These are phyloP conservation scores for Ophioceras dolichostomum DNA, from an alignment of 2,329 filamentous ascomycete species.

Conservation along the genomic window DNA sequence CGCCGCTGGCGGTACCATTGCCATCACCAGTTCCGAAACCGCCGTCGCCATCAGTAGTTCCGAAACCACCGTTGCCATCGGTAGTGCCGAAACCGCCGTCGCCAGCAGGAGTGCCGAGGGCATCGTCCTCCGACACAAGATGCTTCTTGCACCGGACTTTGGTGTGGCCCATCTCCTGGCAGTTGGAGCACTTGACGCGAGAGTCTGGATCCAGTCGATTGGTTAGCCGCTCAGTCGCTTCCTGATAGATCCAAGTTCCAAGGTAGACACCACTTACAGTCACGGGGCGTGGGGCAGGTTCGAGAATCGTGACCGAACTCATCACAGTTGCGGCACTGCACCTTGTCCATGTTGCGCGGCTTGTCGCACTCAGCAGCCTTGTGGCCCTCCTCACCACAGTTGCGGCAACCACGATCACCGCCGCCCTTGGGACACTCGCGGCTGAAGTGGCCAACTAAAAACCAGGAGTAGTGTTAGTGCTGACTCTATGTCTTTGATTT, in stretches of 20 bases:
- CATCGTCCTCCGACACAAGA: slow-evolving; percentile 13
- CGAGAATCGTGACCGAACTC: slow-evolving; percentile 32
- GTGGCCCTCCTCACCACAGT: slow-evolving; percentile 54
- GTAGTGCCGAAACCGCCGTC: slow-evolving; percentile 4
- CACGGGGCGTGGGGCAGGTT: slow-evolving; percentile 42
- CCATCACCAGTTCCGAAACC: slow-evolving; percentile 1
- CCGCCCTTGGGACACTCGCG: slow-evolving; percentile 52
- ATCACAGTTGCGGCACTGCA: slow-evolving; percentile 48
- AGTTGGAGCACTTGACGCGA: slow-evolving; percentile 48
- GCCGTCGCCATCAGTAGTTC: slow-evolving; percentile 1
- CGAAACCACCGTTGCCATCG: slow-evolving; percentile 1
- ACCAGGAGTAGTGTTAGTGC: not conserved
- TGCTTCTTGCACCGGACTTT: slow-evolving; percentile 24
- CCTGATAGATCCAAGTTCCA: too few species aligned
- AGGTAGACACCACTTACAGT: slow-evolving; percentile 37
- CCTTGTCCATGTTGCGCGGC: slow-evolving; percentile 32
- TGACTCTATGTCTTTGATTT: not conserved
- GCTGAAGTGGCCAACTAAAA: slow-evolving; percentile 45
- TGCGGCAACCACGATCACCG: slow-evolving; percentile 42
- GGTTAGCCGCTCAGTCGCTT: slow-evolving; percentile 12
- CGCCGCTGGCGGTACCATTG: not conserved
- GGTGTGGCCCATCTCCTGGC: slow-evolving; percentile 33
- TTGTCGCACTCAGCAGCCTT: slow-evolving; percentile 47
- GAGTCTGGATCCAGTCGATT: slow-evolving; percentile 20
- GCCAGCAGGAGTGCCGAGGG: slow-evolving; percentile 4